phyloP scores from a whole-genome alignment of 306 rosid genomes.

The Pueraria montana region DNA sequence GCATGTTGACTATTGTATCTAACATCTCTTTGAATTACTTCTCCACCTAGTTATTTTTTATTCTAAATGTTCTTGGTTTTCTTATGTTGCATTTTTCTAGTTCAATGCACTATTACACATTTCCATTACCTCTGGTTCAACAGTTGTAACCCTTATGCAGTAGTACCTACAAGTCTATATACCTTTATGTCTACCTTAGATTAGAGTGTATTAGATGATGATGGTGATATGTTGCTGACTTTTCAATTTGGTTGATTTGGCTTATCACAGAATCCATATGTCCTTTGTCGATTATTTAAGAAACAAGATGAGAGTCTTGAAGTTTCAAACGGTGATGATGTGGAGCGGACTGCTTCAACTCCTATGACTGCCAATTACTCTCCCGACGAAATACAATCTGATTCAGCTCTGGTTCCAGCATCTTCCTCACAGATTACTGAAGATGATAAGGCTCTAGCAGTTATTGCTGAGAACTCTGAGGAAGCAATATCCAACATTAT shows the following conservation, averaged over 20 bases:
- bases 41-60: slow-evolving; percentile 7
- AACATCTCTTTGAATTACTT: not conserved
- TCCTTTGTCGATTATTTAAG: slow-evolving; percentile 87
- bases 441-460: slow-evolving; percentile 50
- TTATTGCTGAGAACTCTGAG: slow-evolving; percentile 54
- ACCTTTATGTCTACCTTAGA: slow-evolving; percentile 6
- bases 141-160: slow-evolving; percentile 8
- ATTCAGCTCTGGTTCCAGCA: slow-evolving; percentile 46
- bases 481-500: slow-evolving; percentile 62
- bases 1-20: slow-evolving; percentile 11
- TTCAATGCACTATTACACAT: not conserved
- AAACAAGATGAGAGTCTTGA: slow-evolving; percentile 81
- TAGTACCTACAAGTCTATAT: not conserved
- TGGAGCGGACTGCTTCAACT: slow-evolving; percentile 61
- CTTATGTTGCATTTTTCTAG: slow-evolving; percentile 20
- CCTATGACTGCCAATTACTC: slow-evolving; percentile 59
- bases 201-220: slow-evolving; percentile 4
- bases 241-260: slow-evolving; percentile 46
- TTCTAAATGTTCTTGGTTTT: slow-evolving; percentile 20
- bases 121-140: not conserved
- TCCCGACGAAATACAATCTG: slow-evolving; percentile 67
- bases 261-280: slow-evolving; percentile 76
- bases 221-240: slow-evolving; percentile 37
- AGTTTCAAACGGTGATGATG: slow-evolving; percentile 62
- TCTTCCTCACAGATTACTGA: slow-evolving; percentile 63